These are phyloP conservation scores for Trifolium fragiferum DNA, from an alignment of 306 rosid genomes.

Conservation along the genomic window DNA sequence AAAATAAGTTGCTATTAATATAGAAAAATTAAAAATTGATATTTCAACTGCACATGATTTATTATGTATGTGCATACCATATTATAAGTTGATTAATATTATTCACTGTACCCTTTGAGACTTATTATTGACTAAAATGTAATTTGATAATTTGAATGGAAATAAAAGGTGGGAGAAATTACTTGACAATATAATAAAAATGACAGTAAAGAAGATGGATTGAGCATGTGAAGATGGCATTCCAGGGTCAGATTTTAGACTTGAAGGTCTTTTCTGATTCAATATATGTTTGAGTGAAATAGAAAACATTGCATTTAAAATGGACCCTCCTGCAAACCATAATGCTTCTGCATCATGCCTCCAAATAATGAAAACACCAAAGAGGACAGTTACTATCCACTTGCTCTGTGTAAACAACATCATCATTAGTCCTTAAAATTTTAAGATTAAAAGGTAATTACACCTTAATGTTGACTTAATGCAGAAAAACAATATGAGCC, in stretches of 20 bases:
- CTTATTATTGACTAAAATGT: not conserved
- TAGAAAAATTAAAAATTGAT: no score
- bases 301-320: conserved; percentile 65
- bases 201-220: conserved; percentile 67
- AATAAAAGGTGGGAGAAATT: conserved; percentile 46
- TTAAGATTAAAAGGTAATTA: not conserved
- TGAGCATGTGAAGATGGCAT: conserved; percentile 96
- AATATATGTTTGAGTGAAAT: conserved; percentile 60
- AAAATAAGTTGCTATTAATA: no score
- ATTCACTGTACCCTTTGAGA: no score
- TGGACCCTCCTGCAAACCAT: conserved; percentile 77
- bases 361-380: conserved; percentile 68
- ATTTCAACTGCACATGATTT: no score
- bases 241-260: conserved; percentile 81
- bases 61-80: no score
- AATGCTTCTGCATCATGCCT: conserved; percentile 83
- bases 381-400: conserved; percentile 69
- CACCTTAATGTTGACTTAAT: not conserved
- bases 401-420: conserved; percentile 75
- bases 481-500: not conserved
- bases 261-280: conserved; percentile 87
- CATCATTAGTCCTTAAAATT: not conserved
- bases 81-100: no score
- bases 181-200: conserved; percentile 64
- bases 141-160: conserved; percentile 22